Evolutionary conservation across 805 yeast species (phyloP).

Genomic region (Saccharomycopsis javanensis): DNA sequence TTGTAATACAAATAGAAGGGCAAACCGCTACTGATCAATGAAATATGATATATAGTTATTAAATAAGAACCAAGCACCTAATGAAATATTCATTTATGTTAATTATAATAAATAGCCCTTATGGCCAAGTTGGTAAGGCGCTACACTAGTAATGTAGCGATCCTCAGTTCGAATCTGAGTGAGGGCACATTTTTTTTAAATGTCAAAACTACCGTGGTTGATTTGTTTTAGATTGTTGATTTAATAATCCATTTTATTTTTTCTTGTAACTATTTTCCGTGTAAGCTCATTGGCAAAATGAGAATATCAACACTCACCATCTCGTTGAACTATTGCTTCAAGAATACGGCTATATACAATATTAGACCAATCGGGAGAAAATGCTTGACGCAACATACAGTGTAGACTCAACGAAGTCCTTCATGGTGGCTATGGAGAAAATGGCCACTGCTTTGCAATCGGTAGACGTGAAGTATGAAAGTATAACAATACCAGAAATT

Average conservation of each 20-base stretch:
- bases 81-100: too few relatives aligned
- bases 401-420: conserved; percentile 61
- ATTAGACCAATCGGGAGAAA: background rate
- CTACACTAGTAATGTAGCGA: conserved; percentile 32
- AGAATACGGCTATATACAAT: too few relatives aligned
- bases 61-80: too few relatives aligned
- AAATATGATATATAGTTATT: too few relatives aligned
- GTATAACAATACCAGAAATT: conserved; percentile 25
- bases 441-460: conserved; percentile 42
- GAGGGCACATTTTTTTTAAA: conserved; percentile 27
- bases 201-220: too few relatives aligned
- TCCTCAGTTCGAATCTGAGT: conserved; percentile 32
- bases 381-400: conserved; percentile 32
- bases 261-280: too few relatives aligned
- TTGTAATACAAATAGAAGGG: too few relatives aligned
- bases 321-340: too few relatives aligned
- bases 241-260: background rate
- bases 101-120: too few relatives aligned
- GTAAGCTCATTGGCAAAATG: too few relatives aligned
- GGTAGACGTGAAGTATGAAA: conserved; percentile 23
- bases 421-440: conserved; percentile 68
- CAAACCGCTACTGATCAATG: too few relatives aligned
- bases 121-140: conserved; percentile 34
- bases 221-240: background rate
- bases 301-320: too few relatives aligned